Conservation (phyloP, 2,329 filamentous ascomycete species). For the Atkinsonella hypoxylon region DNA sequence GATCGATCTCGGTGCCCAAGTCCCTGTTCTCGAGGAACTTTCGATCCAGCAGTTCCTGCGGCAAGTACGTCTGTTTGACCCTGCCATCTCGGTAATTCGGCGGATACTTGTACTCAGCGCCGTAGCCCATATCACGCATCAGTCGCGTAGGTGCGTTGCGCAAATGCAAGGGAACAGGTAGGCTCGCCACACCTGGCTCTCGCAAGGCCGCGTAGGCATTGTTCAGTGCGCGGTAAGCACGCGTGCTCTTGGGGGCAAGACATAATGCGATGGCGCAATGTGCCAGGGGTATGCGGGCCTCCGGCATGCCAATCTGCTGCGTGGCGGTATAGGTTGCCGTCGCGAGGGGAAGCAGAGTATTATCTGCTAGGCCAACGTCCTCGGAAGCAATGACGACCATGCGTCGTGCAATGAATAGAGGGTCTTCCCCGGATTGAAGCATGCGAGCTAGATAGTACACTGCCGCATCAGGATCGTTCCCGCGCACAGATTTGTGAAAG, state of each 20-base stretch:
- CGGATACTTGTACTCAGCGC: slow-evolving; percentile 91
- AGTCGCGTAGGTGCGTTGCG: slow-evolving; percentile 83
- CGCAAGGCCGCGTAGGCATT: slow-evolving; percentile 68
- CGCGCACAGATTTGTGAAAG: slow-evolving; percentile 90
- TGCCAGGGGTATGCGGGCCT: slow-evolving; percentile 83
- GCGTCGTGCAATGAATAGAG: slow-evolving; percentile 79
- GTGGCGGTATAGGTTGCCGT: slow-evolving; percentile 78
- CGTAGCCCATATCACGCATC: slow-evolving; percentile 89
- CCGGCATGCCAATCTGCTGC: slow-evolving; percentile 90
- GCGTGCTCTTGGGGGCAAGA: slow-evolving; percentile 73
- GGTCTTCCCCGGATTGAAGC: slow-evolving; percentile 90
- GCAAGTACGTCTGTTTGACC: slow-evolving; percentile 85
- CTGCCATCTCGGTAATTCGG: slow-evolving; percentile 75
- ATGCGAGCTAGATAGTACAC: slow-evolving; percentile 94
- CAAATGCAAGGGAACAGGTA: slow-evolving; percentile 79
- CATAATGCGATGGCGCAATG: slow-evolving; percentile 76
- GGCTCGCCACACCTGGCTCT: slow-evolving; percentile 69
- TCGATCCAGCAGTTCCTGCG: slow-evolving; percentile 57
- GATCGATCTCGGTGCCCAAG: slow-evolving; percentile 67
- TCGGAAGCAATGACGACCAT: slow-evolving; percentile 94
- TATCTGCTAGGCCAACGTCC: slow-evolving; percentile 85
- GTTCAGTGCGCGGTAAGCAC: slow-evolving; percentile 71
- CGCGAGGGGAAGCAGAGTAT: slow-evolving; percentile 68
- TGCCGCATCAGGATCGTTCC: slow-evolving; percentile 73
- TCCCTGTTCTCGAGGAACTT: slow-evolving; percentile 70